Conservation (phyloP, 495 filamentous ascomycete genomes). For the Venustampulla echinocandica region DNA sequence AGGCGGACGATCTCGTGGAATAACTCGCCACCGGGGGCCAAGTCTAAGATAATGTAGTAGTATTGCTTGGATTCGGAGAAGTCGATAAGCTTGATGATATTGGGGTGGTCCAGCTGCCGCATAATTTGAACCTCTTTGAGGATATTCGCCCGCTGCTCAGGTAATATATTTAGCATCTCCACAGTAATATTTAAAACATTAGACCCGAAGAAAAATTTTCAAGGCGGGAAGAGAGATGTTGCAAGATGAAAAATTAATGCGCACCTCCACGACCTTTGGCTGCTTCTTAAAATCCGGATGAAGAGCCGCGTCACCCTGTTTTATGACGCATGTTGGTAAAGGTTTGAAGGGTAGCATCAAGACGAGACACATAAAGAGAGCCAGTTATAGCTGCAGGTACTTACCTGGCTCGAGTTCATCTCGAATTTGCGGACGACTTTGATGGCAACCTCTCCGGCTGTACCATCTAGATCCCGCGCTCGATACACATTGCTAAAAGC, state of each 20-base stretch:
- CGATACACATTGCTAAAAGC: slow-evolving; percentile 98
- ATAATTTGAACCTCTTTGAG: slow-evolving; percentile 99
- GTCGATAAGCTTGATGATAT: slow-evolving; percentile 85
- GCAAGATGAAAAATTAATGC: slow-evolving; percentile 29
- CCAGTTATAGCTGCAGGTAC: slow-evolving; percentile 30
- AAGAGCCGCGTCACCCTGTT: slow-evolving; percentile 73
- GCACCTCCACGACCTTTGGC: slow-evolving; percentile 95
- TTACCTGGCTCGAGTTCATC: slow-evolving; percentile 96
- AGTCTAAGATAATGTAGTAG: slow-evolving; percentile 93
- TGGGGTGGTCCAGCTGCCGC: slow-evolving; percentile 90
- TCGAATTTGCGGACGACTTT: slow-evolving; percentile 98
- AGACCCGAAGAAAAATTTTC: slow-evolving; percentile 15
- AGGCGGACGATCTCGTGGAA: slow-evolving; percentile 98
- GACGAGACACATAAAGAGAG: slow-evolving; percentile 13
- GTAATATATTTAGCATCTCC: slow-evolving; percentile 9
- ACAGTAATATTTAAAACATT: not conserved
- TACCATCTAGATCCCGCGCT: slow-evolving; percentile 60
- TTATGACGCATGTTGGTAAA: slow-evolving; percentile 20
- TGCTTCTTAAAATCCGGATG: slow-evolving; percentile 93
- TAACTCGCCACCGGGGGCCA: slow-evolving; percentile 90
- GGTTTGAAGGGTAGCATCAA: slow-evolving; percentile 19
- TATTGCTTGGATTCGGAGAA: slow-evolving; percentile 92
- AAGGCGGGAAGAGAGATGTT: slow-evolving; percentile 5
- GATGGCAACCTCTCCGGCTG: slow-evolving; percentile 80
- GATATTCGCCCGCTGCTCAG: slow-evolving; percentile 79